Conservation (phyloP, 2,329 filamentous ascomycete genomes). For the Gyromitra esculenta region DNA sequence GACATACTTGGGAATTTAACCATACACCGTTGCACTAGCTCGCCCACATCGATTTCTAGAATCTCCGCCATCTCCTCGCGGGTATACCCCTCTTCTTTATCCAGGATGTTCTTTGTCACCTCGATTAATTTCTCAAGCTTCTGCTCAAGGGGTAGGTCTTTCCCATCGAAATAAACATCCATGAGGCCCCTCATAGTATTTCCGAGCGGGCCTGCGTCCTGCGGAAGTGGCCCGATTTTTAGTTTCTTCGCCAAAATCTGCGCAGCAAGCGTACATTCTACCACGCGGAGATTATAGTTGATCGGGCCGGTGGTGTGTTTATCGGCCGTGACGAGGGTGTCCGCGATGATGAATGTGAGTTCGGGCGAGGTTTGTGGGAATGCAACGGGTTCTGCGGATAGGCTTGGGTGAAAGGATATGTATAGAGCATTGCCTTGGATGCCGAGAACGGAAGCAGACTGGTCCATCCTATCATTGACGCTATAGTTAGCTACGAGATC, state of each 20-base stretch:
- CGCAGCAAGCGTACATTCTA: constrained; percentile 91
- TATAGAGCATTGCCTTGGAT: constrained; percentile 85
- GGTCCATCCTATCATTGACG: constrained; percentile 78
- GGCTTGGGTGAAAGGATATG: constrained; percentile 84
- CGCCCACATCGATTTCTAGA: constrained; percentile 73
- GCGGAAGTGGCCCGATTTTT: constrained; percentile 71
- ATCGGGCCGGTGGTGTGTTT: constrained; percentile 93
- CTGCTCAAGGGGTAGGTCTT: constrained; percentile 66
- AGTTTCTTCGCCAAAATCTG: constrained; percentile 70
- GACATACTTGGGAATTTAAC: constrained; percentile 74
- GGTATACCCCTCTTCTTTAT: constrained; percentile 84
- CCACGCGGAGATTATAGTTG: constrained; percentile 95
- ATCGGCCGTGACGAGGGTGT: constrained; percentile 92
- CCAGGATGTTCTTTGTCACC: constrained; percentile 75
- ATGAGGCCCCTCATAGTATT: constrained; percentile 88
- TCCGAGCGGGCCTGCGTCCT: constrained; percentile 83
- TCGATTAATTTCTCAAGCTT: constrained; percentile 79
- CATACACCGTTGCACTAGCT: constrained; percentile 81
- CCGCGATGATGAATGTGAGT: constrained; percentile 89
- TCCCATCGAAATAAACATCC: constrained; percentile 74
- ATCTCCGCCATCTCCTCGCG: constrained; percentile 81
- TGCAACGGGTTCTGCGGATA: constrained; percentile 78
- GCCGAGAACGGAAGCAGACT: constrained; percentile 94
- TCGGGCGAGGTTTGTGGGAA: constrained; percentile 85
- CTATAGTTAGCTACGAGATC: neutral